These are phyloP conservation scores for Melastoma malabathricum DNA, from an alignment of 345 rosid genomes.

Conservation along the genomic window DNA sequence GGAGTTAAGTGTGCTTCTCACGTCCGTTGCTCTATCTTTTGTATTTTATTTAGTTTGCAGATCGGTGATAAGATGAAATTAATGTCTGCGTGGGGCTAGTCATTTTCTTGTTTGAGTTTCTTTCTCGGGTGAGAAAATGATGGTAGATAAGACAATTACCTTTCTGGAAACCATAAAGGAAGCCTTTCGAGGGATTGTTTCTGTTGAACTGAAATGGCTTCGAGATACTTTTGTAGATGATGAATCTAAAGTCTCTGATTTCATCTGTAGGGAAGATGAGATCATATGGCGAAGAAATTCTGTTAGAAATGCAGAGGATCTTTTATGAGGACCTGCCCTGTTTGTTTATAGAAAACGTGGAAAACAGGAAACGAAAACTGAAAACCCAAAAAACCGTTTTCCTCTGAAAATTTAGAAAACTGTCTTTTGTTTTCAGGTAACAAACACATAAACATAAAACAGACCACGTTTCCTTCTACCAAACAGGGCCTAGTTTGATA, in stretches of 20 bases:
- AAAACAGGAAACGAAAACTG: no score
- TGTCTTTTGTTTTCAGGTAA: no score
- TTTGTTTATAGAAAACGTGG: no score
- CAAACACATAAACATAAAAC: no score
- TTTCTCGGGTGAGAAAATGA: background rate
- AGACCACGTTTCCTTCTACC: no score
- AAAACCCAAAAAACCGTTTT: no score
- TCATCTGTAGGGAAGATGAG: slow-evolving; percentile 22
- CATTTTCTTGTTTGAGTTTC: background rate
- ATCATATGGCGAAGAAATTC: slow-evolving; percentile 72
- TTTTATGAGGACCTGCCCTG: slow-evolving; percentile 84
- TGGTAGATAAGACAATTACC: background rate
- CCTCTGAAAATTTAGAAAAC: no score
- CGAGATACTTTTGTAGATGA: slow-evolving; percentile 25
- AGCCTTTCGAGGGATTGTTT: slow-evolving; percentile 57
- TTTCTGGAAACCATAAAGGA: slow-evolving; percentile 44
- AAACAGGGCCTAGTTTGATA: slow-evolving; percentile 21
- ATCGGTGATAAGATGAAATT: no score
- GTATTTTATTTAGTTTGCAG: no score
- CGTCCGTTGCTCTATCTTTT: no score
- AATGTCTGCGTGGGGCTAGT: no score
- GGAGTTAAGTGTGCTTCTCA: no score
- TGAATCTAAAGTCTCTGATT: slow-evolving; percentile 5
- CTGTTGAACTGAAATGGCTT: slow-evolving; percentile 54
- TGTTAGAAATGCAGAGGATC: slow-evolving; percentile 79